phyloP scores from a whole-genome alignment of 192 early-diverging fungal species.

The Linnemannia hyalina region DNA sequence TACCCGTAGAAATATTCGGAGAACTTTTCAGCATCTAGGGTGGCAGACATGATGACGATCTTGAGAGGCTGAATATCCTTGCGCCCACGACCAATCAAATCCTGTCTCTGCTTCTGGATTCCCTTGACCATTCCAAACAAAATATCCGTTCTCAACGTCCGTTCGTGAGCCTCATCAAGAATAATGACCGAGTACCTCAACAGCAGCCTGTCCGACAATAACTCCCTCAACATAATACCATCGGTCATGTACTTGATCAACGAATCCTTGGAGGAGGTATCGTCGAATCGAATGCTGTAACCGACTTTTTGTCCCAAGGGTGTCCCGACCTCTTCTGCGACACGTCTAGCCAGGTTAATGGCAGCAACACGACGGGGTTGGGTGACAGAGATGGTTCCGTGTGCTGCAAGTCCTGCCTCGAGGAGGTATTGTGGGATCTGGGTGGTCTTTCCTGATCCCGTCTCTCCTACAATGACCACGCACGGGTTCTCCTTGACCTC shows the following conservation, averaged over 20 bases:
- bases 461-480: conserved; percentile 96
- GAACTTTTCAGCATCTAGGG: conserved; percentile 94
- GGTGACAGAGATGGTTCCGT: conserved; percentile 83
- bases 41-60: conserved; percentile 97
- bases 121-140: conserved; percentile 95
- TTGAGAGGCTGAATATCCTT: conserved; percentile 74
- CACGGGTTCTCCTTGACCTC: conserved; percentile 94
- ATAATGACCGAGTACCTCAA: conserved; percentile 87
- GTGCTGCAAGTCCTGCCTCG: conserved; percentile 70
- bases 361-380: conserved; percentile 90
- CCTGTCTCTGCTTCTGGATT: conserved; percentile 78
- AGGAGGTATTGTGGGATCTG: conserved; percentile 97
- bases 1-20: conserved; percentile 89
- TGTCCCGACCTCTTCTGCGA: conserved; percentile 84
- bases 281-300: conserved; percentile 97
- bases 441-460: conserved; percentile 98
- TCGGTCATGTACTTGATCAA: conserved; percentile 96
- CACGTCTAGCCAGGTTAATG: conserved; percentile 83
- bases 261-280: conserved; percentile 83
- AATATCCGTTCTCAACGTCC: conserved; percentile 97
- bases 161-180: conserved; percentile 98
- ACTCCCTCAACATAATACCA: conserved; percentile 94
- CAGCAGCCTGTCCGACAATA: conserved; percentile 85
- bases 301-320: conserved; percentile 84
- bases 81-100: conserved; percentile 56